Base-by-base conservation (phyloP, 345 rosid genomes). In the Ceriops zippeliana region DNA sequence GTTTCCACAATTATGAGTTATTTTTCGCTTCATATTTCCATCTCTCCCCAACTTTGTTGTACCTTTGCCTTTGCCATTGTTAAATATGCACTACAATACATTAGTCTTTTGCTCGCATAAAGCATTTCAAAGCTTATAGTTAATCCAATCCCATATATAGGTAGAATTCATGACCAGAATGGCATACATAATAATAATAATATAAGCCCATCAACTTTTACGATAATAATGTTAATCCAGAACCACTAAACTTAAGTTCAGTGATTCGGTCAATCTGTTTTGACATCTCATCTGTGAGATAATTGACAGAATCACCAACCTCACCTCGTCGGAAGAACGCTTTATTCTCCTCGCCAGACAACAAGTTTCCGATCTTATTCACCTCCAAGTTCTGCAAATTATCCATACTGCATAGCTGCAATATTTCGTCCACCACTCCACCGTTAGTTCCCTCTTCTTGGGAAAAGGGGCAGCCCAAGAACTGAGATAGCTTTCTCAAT, bases 281-380 rank as follows among this genome's bases (percentile, higher is more conserved):
- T 0, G 47, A 69, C 86, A 86, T 84, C 2, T 83, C 80, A 4
- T 70, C 54, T 1, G 86, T 80, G 49, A 88, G 78, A 79, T 83
- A 58, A 74, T 84, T 83, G 51, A 47, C 61, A 76, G 80, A 83
- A 5, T 86, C 93, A 32, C 90, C 87, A 20, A 84, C 79, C 66
- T 78, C 79, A 27, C 93, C 93, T 72, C 75, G 80, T 56, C 93
- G 73, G 53, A 84, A 86, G 59, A 79, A 84, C 0, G 51, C n/a
- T 13, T 69, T 54, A 46, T 69, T 62, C 57, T 62, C 70, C 51
- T 78, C 24, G 5, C 84, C 87, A 42, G 82, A 51, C 11, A 65
- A 15, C 57, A 78, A 38, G 22, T 67, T 78, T 17, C 86, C 85
- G 0, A 28, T 70, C 66, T 67, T 80, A 60, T 88, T 86, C 38